phyloP scores from a whole-genome alignment of 805 yeast species.

The Ogataea sp. region DNA sequence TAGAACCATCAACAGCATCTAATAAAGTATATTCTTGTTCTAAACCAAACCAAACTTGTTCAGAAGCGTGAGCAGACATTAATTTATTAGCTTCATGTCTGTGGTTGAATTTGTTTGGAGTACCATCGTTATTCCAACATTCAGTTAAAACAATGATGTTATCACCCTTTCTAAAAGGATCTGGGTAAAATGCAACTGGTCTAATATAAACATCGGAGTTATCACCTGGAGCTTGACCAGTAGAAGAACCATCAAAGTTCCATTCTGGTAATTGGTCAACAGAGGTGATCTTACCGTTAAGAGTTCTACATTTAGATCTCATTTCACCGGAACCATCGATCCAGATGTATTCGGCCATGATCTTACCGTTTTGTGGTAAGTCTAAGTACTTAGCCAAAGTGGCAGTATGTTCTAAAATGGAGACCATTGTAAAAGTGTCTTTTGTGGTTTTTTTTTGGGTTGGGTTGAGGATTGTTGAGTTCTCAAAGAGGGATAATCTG shows the following conservation, averaged over 20 bases:
- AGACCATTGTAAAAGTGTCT: too few relatives aligned
- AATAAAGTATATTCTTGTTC: conserved; percentile 98
- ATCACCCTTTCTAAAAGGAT: conserved; percentile 97
- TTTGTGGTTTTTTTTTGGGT: too few relatives aligned
- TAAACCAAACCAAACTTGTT: conserved; percentile 93
- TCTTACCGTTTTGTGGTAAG: conserved; percentile 76
- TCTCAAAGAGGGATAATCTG: not conserved
- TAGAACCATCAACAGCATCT: conserved; percentile 73
- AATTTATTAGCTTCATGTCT: conserved; percentile 95
- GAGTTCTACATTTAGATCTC: conserved; percentile 92
- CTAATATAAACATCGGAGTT: conserved; percentile 92
- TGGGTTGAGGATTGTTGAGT: too few relatives aligned
- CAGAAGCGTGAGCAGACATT: conserved; percentile 82
- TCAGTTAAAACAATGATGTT: conserved; percentile 92
- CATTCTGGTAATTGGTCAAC: conserved; percentile 93
- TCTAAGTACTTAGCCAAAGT: conserved; percentile 76
- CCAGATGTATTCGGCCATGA: conserved; percentile 98
- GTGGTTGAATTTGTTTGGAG: conserved; percentile 98
- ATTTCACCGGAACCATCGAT: conserved; percentile 85
- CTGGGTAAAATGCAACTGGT: conserved; percentile 93
- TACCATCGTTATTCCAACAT: conserved; percentile 98
- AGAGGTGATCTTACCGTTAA: conserved; percentile 55
- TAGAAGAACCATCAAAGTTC: conserved; percentile 99
- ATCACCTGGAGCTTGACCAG: conserved; percentile 97
- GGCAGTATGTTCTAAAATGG: conserved; percentile 58